Percentiles rank a stretch among this genome's conserved stretches.
Evolutionary conservation across 768 basidiomycete genomes (phyloP).

Genomic region (Chalciporus piperatus): DNA sequence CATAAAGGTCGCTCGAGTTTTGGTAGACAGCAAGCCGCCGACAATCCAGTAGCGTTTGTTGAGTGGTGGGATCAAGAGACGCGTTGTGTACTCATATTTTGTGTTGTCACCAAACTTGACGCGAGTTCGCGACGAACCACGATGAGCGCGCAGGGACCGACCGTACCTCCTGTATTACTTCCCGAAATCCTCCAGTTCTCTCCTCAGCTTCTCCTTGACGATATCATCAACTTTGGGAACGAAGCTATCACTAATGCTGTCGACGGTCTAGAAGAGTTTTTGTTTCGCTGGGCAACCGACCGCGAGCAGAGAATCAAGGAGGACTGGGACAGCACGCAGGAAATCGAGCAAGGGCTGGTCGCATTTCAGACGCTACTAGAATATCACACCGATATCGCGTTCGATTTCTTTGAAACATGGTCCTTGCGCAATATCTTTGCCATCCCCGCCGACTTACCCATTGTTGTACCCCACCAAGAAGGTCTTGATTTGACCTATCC

Average conservation of each 20-base stretch:
- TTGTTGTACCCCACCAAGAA: conserved; percentile 76
- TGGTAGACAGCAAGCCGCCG: neutral
- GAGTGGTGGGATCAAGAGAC: too few relatives aligned
- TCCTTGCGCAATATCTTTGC: conserved; percentile 84
- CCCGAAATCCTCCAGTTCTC: conserved; percentile 75
- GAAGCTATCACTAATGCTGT: conserved; percentile 76
- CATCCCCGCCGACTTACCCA: conserved; percentile 62
- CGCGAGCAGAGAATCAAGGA: conserved; percentile 46
- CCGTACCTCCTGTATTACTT: conserved; percentile 24
- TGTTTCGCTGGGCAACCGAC: conserved; percentile 70
- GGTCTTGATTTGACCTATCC: conserved; percentile 63
- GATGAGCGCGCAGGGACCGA: conserved; percentile 28
- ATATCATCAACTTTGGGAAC: conserved; percentile 81
- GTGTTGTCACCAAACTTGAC: neutral
- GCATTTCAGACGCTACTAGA: conserved; percentile 88
- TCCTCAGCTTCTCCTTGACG: conserved; percentile 81
- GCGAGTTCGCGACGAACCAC: conserved; percentile 8
- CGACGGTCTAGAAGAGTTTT: conserved; percentile 76
- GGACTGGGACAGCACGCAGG: conserved; percentile 61
- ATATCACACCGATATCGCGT: conserved; percentile 84
- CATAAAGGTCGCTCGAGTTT: conserved; percentile 12
- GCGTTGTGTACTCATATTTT: conserved; percentile 26
- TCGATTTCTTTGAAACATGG: conserved; percentile 93
- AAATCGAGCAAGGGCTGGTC: conserved; percentile 77
- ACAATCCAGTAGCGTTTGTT: too few relatives aligned